A percentile compares a stretch with the other conserved stretches of the same genome.
phyloP scores from a whole-genome alignment of 148 eudicot genomes.

The Diospyros lotus region DNA sequence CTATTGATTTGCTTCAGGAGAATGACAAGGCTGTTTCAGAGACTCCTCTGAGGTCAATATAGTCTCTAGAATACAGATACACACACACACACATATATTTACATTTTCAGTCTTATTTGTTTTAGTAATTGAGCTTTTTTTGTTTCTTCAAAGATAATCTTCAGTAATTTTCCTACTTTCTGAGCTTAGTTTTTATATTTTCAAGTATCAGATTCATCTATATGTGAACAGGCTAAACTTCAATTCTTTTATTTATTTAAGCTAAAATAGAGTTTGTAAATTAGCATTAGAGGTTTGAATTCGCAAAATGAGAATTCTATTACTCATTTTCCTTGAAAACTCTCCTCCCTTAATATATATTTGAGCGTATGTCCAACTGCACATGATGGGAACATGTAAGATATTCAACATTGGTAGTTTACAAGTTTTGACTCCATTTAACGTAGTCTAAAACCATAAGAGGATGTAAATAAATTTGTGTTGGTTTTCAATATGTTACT shows the following conservation, averaged over 20 bases:
- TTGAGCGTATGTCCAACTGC: too few relatives aligned
- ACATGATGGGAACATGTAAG: too few relatives aligned
- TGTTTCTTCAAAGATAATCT: neutral
- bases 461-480: neutral
- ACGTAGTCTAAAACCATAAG: too few relatives aligned
- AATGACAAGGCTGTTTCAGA: conserved; percentile 26
- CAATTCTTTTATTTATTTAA: neutral
- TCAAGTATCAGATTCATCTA: neutral
- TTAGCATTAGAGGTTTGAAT: too few relatives aligned
- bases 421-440: too few relatives aligned
- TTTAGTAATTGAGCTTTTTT: neutral
- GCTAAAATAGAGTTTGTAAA: too few relatives aligned
- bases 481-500: neutral
- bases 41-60: conserved; percentile 36
- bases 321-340: too few relatives aligned
- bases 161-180: too few relatives aligned
- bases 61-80: neutral
- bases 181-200: neutral
- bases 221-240: neutral
- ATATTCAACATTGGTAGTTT: too few relatives aligned
- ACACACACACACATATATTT: neutral
- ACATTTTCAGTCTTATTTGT: neutral
- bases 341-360: too few relatives aligned
- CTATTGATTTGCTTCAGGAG: conserved; percentile 16
- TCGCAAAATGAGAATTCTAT: too few relatives aligned